These are phyloP conservation scores for Cyclostephanos tholiformis DNA, from an alignment of 108 stramenopile genomes.

Conservation along the genomic window DNA sequence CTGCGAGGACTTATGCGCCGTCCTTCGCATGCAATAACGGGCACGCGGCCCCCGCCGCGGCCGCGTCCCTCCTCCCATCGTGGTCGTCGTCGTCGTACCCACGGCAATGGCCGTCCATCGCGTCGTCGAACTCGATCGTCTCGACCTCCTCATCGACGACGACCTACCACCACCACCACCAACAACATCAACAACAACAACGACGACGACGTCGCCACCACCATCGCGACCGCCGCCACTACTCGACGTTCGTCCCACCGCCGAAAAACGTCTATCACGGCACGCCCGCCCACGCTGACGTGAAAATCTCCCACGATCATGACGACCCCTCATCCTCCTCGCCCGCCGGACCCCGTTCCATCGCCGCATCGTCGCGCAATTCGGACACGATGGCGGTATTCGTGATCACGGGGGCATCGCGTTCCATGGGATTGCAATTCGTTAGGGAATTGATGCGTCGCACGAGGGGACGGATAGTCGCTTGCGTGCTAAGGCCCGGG, in stretches of 20 bases:
- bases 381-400: constrained; percentile 45
- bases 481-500: constrained; percentile 43
- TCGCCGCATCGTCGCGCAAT: constrained; percentile 37
- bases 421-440: constrained; percentile 51
- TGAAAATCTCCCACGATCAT: too few species aligned
- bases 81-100: too few species aligned
- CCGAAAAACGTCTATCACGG: constrained; percentile 40
- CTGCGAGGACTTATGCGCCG: too few species aligned
- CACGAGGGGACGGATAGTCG: constrained; percentile 44
- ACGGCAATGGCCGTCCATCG: too few species aligned
- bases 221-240: not conserved
- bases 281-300: constrained; percentile 30
- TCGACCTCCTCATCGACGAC: too few species aligned
- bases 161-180: too few species aligned
- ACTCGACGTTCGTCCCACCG: constrained; percentile 43
- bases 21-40: too few species aligned
- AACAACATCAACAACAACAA: too few species aligned
- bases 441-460: constrained; percentile 35
- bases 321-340: constrained; percentile 22
- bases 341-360: constrained; percentile 4
- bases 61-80: too few species aligned
- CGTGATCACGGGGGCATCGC: constrained; percentile 47
- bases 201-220: not conserved
- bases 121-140: too few species aligned
- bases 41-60: too few species aligned